Conservation (phyloP, 305 asterid species). For the Solanum chacoense region DNA sequence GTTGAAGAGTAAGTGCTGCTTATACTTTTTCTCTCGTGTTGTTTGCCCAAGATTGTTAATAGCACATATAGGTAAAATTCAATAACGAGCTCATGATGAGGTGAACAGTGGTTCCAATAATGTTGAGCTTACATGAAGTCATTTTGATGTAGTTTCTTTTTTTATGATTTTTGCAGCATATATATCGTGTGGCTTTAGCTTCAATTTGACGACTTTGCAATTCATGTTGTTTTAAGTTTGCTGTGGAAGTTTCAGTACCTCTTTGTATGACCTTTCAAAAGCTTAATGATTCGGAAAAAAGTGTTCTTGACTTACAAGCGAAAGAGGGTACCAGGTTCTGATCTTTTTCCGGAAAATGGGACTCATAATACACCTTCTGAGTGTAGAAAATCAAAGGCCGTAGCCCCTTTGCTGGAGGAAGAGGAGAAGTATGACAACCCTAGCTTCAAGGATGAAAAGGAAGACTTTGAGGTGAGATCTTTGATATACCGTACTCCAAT, state of each 20-base stretch:
- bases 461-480: conserved; percentile 33
- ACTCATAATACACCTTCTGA: conserved; percentile 14
- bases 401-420: conserved; percentile 14
- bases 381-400: conserved; percentile 11
- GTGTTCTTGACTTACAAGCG: conserved; percentile 63
- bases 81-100: not conserved
- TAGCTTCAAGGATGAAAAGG: conserved; percentile 14
- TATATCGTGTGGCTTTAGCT: not conserved
- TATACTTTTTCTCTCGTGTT: not conserved
- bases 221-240: not conserved
- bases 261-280: not conserved
- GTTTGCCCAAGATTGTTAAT: not conserved
- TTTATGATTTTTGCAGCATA: not conserved
- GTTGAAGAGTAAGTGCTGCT: not conserved
- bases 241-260: not conserved
- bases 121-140: not conserved
- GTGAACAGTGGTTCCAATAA: not conserved
- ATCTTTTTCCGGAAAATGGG: conserved; percentile 14
- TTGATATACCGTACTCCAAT: not conserved
- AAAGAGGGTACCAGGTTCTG: conserved; percentile 33
- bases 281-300: conserved; percentile 35
- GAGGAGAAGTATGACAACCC: conserved; percentile 16
- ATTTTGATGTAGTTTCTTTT: not conserved
- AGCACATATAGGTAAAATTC: not conserved
- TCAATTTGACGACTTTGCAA: not conserved